phyloP scores from a whole-genome alignment of 148 eudicot species.

The Vaccinium corymbosum region DNA sequence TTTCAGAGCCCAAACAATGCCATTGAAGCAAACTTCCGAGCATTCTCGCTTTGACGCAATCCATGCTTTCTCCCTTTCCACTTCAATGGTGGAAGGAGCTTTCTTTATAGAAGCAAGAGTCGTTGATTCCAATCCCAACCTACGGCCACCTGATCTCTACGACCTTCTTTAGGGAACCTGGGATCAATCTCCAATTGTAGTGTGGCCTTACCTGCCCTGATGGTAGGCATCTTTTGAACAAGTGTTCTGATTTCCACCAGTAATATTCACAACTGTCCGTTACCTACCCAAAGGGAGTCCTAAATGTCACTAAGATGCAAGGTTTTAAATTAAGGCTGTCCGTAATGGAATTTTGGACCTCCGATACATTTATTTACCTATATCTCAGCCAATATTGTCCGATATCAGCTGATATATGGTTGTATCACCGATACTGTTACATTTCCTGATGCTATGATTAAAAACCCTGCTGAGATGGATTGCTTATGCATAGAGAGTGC shows the following conservation, averaged over 20 bases:
- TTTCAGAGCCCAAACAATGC: constrained; percentile 1
- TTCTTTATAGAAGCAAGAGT: background rate
- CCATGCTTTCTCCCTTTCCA: background rate
- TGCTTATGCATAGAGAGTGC: background rate
- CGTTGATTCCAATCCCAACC: background rate
- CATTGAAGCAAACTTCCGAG: background rate
- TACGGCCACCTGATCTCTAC: background rate
- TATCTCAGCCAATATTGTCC: too few relatives aligned
- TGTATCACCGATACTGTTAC: too few relatives aligned
- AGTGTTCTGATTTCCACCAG: background rate
- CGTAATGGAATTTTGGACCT: too few relatives aligned
- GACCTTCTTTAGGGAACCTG: background rate
- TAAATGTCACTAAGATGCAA: background rate
- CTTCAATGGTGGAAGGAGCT: background rate
- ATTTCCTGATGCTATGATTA: too few relatives aligned
- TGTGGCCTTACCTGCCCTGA: background rate
- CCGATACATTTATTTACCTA: too few relatives aligned
- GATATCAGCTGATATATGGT: too few relatives aligned
- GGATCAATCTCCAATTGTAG: background rate
- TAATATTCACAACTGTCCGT: background rate
- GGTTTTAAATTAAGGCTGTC: too few relatives aligned
- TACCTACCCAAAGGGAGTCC: background rate
- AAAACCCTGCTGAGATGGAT: background rate
- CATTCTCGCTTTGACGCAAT: background rate
- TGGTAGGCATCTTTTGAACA: background rate